Conservation (phyloP, 768 basidiomycete genomes). For the Tephrocybe rancida region DNA sequence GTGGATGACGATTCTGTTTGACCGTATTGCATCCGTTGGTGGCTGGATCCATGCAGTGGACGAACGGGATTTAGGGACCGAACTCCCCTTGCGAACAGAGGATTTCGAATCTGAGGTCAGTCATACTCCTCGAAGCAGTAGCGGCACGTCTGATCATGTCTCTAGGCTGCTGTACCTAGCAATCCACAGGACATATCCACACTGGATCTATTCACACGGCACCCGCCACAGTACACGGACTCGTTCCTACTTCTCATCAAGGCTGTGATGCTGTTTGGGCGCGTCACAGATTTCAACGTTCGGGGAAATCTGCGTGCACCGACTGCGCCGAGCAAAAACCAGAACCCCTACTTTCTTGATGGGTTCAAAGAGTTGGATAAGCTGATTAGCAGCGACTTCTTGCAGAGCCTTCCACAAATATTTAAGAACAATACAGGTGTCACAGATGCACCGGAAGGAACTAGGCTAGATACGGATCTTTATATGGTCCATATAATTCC, state of each 20-base stretch:
- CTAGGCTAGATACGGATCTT: conserved; percentile 75
- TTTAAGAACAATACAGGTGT: conserved; percentile 67
- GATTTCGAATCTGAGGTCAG: conserved; percentile 80
- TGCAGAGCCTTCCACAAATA: conserved; percentile 68
- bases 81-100: conserved; percentile 71
- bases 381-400: conserved; percentile 67
- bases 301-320: conserved; percentile 69
- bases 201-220: conserved; percentile 66
- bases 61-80: conserved; percentile 83
- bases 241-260: conserved; percentile 83
- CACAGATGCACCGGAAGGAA: conserved; percentile 58
- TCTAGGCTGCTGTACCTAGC: conserved; percentile 59
- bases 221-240: conserved; percentile 80
- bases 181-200: conserved; percentile 77
- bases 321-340: conserved; percentile 68
- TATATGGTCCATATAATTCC: conserved; percentile 88
- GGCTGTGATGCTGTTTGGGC: conserved; percentile 82
- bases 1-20: conserved; percentile 92
- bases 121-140: background rate
- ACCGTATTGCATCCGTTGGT: conserved; percentile 78
- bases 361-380: conserved; percentile 74
- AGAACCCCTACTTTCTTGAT: conserved; percentile 68
- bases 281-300: conserved; percentile 84
- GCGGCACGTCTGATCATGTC: background rate
- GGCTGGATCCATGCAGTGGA: conserved; percentile 89